Evolutionary conservation across 371 early-diverging fungal species (phyloP), one percentile per base, ranked within the genome.

Genomic region (Rhizopus sp.): DNA sequence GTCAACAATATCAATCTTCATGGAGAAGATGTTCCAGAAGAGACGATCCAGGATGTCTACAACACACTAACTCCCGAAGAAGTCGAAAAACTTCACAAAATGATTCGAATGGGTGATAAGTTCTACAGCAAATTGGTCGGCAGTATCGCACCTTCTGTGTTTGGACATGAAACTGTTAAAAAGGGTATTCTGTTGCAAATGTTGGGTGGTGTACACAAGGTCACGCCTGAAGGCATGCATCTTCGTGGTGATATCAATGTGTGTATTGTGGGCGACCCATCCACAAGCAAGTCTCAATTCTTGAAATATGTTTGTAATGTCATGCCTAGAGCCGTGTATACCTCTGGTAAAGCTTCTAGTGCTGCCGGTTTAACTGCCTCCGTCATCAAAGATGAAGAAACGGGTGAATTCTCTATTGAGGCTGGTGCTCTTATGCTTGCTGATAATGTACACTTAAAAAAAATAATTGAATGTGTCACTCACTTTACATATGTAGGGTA

Each of bases 361-460:
- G 99, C 99, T 8, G 99, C 99, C 16, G 99, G 99, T 80, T 83
- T 99, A 50, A 99, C 99, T 4, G 99, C 99, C 1, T 87, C 92
- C 42, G 99, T 99, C 10, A 88, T 97, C 53, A 96, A 93, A 72
- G 99, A 99, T 71, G 96, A 96, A 73, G 99, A 99, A 68, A 97
- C 99, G 3, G 98, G 99, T 56, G 99, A 99, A 72, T 98, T 99
- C 62, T 96, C 98, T 1, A 96, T 99, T 62, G 99, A 99, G 72
- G 99, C 99, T 13, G 99, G 99, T 62, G 99, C 99, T 8, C 81
- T 99, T 47, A 97, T 99, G 97, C 82, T 99, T 61, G 98, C 98
- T n/a, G 99, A 99, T 75, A 96, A 96, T 70, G 94, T 93, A 76
- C 51, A 72, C 59, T 42, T 15, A n/a, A 49, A 52, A 29, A 41